Evolutionary conservation across 768 basidiomycete genomes (phyloP), one percentile per base, ranked within the genome.

Genomic region (Mycena venus): DNA sequence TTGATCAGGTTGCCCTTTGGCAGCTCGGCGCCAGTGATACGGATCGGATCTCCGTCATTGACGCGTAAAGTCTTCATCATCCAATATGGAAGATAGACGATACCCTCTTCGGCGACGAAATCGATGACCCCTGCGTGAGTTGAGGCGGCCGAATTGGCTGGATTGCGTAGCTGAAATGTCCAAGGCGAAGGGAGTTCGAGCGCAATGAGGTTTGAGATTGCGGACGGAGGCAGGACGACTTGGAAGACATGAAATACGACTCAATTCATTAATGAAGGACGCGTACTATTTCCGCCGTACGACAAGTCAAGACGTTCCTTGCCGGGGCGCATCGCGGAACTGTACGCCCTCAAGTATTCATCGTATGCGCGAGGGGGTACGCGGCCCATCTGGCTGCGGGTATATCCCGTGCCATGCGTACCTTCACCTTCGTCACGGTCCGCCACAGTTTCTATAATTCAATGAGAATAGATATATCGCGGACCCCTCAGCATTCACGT

Each of bases 101-200:
- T 89, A 15, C 98, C 98, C 83, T 99, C 98, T 69, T 98, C 94
- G 2, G 98, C 98, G 76, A 99, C 99, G 84, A 99, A 99, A 81
- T 99, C 98, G 32, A 99, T 90, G 31, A 99, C 98, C 87, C 98
- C 98, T 1, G 95, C 95, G 81, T 99, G 96, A 1, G 98, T 99
- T 25, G 91, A 97, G 66, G 90, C 94, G 38, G 91, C 95, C 63
- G 89, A 88, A 85, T 94, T 97, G 78, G 86, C 85, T 61, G 98
- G 98, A 84, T 99, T 99, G 60, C 95, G 93, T 63, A 99, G 88
- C 75, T 98, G 93, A 82, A 99, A 99, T 88, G 94, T 96, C 97
- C 97, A 98, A 0, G 98, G 98, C 0, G 90, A 89, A 72, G 96
- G 94, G 53, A 99, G 88, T 78, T 99, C 97, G 60, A 99, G 90